A percentile compares a stretch with the other conserved stretches of the same genome.
These are phyloP conservation scores for Stephanodiscus minutulus DNA, from an alignment of 108 stramenopile species.

Conservation along the genomic window DNA sequence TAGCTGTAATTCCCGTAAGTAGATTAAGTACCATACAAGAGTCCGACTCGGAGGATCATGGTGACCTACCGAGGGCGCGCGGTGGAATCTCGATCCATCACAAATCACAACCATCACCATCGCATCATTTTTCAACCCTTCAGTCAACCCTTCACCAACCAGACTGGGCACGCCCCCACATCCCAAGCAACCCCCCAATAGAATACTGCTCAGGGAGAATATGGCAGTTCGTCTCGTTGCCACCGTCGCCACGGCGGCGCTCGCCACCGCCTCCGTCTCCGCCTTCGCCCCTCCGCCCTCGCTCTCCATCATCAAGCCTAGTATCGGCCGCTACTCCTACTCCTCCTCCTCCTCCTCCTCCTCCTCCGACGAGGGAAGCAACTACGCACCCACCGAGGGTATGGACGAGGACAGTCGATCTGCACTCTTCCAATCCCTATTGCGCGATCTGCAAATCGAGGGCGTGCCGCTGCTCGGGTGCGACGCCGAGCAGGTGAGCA, in stretches of 20 bases:
- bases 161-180: not conserved
- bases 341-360: not conserved
- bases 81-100: too few relatives aligned
- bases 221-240: not conserved
- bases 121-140: too few relatives aligned
- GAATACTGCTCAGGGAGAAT: not conserved
- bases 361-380: slow-evolving; percentile 15
- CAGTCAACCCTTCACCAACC: not conserved
- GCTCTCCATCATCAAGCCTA: slow-evolving; percentile 1
- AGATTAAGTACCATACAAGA: too few relatives aligned
- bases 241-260: not conserved
- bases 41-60: too few relatives aligned
- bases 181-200: not conserved
- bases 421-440: slow-evolving; percentile 64
- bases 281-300: slow-evolving; percentile 6
- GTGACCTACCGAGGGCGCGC: too few relatives aligned
- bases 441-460: slow-evolving; percentile 78
- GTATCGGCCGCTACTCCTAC: not conserved
- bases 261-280: not conserved
- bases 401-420: slow-evolving; percentile 58
- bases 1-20: too few relatives aligned
- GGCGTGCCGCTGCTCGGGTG: slow-evolving; percentile 79
- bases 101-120: too few relatives aligned
- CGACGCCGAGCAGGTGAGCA: slow-evolving; percentile 70
- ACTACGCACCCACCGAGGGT: slow-evolving; percentile 46